Percentiles rank a stretch among this genome's conserved stretches.
Conservation (phyloP, 208 protist species). For the Acanthamoeba healyi region DNA sequence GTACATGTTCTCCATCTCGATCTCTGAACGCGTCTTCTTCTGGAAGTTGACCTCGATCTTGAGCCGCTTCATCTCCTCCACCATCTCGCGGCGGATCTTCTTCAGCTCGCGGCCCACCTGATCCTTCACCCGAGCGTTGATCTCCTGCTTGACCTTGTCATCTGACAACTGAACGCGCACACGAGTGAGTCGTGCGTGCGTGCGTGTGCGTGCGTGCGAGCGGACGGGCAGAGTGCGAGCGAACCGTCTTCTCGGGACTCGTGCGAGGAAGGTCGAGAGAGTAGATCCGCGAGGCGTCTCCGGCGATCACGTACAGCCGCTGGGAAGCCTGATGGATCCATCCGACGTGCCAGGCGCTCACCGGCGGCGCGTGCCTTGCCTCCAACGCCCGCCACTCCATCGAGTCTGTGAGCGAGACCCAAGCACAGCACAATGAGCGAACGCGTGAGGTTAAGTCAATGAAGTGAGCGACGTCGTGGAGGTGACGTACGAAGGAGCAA, state of each 20-base stretch:
- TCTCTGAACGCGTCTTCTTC: constrained; percentile 14
- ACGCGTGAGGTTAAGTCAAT: background rate
- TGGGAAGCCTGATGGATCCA: background rate
- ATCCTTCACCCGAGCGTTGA: constrained; percentile 84
- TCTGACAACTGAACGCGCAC: constrained; percentile 85
- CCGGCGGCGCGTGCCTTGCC: background rate
- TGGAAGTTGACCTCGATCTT: constrained; percentile 41
- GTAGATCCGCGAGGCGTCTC: background rate
- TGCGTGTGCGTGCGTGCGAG: constrained; percentile 10
- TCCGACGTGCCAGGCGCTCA: background rate
- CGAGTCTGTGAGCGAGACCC: background rate
- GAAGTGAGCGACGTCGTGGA: background rate
- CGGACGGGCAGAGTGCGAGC: too few species aligned
- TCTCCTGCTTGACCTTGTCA: constrained; percentile 78
- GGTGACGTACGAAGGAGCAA: background rate
- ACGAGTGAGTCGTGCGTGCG: constrained; percentile 81
- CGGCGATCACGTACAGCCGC: background rate
- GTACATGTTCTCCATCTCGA: constrained; percentile 34
- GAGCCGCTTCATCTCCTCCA: constrained; percentile 74
- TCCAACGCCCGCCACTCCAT: background rate
- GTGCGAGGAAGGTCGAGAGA: background rate
- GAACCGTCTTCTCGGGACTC: background rate
- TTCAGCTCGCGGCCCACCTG: constrained; percentile 80
- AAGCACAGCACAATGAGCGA: background rate
- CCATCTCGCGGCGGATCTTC: constrained; percentile 82